A percentile compares a stretch with the other conserved stretches of the same genome.
These are phyloP conservation scores for Nicotiana obtusifolia DNA, from an alignment of 257 asterid genomes.

Conservation along the genomic window DNA sequence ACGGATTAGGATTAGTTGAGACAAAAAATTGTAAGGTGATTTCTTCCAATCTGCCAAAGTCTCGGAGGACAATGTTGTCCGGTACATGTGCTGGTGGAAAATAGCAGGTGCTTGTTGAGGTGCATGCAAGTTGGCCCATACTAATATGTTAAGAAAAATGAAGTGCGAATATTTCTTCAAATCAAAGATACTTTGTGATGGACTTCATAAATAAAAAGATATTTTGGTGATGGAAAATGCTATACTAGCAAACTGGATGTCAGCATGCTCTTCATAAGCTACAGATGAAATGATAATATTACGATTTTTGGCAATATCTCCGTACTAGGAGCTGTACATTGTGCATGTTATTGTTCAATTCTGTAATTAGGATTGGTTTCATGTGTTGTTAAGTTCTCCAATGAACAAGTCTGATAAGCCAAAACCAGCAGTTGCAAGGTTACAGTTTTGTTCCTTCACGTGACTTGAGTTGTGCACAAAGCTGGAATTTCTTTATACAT, in stretches of 20 bases:
- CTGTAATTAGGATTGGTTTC: not conserved
- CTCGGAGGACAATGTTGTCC: not conserved
- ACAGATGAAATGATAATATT: not conserved
- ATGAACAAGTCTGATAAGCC: not conserved
- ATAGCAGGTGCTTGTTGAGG: not conserved
- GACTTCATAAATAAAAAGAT: not conserved
- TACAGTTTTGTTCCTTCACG: not conserved
- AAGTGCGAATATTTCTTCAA: not conserved
- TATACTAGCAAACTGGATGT: not conserved
- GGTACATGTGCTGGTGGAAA: not conserved
- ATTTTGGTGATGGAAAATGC: not conserved
- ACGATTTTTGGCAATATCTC: not conserved
- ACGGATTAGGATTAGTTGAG: not conserved
- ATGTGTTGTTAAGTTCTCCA: not conserved
- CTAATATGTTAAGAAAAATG: not conserved
- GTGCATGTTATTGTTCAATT: not conserved
- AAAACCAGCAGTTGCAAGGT: not conserved
- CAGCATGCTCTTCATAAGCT: not conserved
- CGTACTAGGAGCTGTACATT: not conserved
- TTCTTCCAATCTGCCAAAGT: not conserved
- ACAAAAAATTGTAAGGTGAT: not conserved
- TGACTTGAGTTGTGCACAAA: not conserved
- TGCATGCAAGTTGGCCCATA: not conserved
- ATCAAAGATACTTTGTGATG: not conserved
- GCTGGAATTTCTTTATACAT: not conserved